Base-by-base conservation (phyloP, 108 stramenopile species). In the Cyclotella sp. region DNA sequence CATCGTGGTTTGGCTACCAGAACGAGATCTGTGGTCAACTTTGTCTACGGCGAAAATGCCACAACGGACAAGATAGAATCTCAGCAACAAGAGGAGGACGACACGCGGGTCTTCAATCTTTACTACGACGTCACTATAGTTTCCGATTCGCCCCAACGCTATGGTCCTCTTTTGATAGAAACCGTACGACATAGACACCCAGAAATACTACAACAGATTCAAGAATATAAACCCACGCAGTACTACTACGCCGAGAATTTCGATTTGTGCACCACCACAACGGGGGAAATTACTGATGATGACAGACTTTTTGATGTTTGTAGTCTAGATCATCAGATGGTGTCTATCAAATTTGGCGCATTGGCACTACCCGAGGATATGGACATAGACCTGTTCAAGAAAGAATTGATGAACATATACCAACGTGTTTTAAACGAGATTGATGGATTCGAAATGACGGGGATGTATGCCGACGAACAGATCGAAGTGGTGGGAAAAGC, bases 231-330 rank as follows among this genome's bases (percentile, higher is more conserved):
- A 24, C 26, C 22, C 24, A 24, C 22, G 22, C 26, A 27, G 13
- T 24, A 27, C 24, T 58, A 58, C 24, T 28, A 58, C 55, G 19
- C 55, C 19, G 26, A 24, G 22, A 26, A 58, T 58, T 58, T 58
- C 24, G 55, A 58, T 58, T 58, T 58, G 21, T 58, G 55, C 21
- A 58, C 55, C 12, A 58, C 55, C 26, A 27, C 55, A 58, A 21
- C 55, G 24, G 26, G 26, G 13, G 5, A 13, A 24, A 27, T 21
- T 1, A 14, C 24, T 13, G 12, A 27, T 24, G 26, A 58, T 58
- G 26, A 58, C 22, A 13, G 13, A 13, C 3, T 27, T 13, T 58
- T 58, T 58, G 55, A 58, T 14, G 1, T 28, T 2, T 58, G 55
- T 9, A 58, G 24, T 28, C 55, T 26, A 27, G 55, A 58, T 58